Evolutionary conservation across 495 filamentous ascomycete genomes (phyloP).

Genomic region (Penicillium steckii): DNA sequence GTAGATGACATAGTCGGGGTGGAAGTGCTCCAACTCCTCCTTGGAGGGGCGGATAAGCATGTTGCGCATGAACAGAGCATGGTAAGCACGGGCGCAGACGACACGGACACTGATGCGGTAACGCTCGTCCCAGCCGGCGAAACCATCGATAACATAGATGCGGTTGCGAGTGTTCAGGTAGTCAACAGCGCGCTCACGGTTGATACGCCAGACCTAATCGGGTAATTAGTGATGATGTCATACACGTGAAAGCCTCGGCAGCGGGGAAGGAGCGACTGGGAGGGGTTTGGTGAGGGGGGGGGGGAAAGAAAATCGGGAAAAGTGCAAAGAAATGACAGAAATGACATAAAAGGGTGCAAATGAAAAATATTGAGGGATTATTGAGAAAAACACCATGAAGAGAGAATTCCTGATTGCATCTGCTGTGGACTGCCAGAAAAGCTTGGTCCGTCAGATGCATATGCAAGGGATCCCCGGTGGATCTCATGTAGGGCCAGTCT

Average conservation of each 20-base stretch:
- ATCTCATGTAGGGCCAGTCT: conserved; percentile 23
- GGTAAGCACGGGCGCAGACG: conserved; percentile 97
- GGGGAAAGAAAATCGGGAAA: background rate
- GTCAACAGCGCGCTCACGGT: conserved; percentile 97
- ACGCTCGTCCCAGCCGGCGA: conserved; percentile 96
- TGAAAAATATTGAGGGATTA: background rate
- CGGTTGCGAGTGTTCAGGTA: conserved; percentile 98
- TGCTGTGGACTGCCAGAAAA: conserved; percentile 28
- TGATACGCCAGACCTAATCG: conserved; percentile 94
- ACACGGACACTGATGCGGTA: conserved; percentile 98
- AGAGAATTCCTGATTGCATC: conserved; percentile 4
- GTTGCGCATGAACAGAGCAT: conserved; percentile 99
- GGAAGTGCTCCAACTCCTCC: conserved; percentile 93
- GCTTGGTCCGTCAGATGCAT: conserved; percentile 31
- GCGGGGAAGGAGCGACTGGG: conserved; percentile 13
- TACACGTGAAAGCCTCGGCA: conserved; percentile 26
- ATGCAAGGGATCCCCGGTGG: conserved; percentile 28
- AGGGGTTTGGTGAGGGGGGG: conserved; percentile 1
- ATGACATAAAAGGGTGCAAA: background rate
- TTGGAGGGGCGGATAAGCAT: conserved; percentile 94
- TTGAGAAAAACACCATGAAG: background rate
- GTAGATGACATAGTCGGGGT: conserved; percentile 99
- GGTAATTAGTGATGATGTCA: conserved; percentile 40
- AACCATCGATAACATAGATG: conserved; percentile 98
- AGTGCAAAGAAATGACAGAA: background rate